Base-by-base conservation (phyloP, 345 rosid species). In the Gossypium herbaceum region DNA sequence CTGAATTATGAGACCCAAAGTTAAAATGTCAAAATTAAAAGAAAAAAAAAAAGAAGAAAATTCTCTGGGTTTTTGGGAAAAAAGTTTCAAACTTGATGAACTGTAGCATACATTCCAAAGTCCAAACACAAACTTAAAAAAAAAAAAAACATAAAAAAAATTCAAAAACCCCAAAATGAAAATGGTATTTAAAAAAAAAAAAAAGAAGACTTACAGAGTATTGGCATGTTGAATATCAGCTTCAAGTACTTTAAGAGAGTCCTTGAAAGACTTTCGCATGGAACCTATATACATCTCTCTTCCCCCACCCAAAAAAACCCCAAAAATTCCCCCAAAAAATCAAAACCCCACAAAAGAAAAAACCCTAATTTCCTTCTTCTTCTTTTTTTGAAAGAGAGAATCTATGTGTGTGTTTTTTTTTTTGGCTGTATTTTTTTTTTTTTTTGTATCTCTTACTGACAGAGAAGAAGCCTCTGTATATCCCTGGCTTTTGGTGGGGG, bases 191-290 rank as follows among this genome's bases (percentile, higher is more conserved):
- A 9, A 5, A 25, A 0, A 7, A 13, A 20, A 0, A 45, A 47
- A 56, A 0, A 22, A 20, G 3, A 55, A 19, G 19, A 41, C 59
- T 19, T 82, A 88, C 92, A 88, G 85, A 66, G 88, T 85, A 64
- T 88, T 88, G 50, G 92, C 92, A 79, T 88, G 90, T 73, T 88
- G 92, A 41, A 88, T 87, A 80, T 88, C 92, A 76, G 92, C 92
- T 84, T 88, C 92, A 27, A 88, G 89, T 47, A 82, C 88, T 78
- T 86, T 85, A 64, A 88, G 83, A 50, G 92, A 88, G 81, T 88
- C 92, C 84, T 82, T 85, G 68, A 84, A 86, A 22, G 93, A 79
- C 81, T 85, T 88, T 62, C 89, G 79, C 92, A 85, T 84, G 63
- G 88, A 81, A 68, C 76, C 84, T 67, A 79, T 69, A 72, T 78